Evolutionary conservation across 345 rosid species (phyloP).

Genomic region (Rhizophora mangle): DNA sequence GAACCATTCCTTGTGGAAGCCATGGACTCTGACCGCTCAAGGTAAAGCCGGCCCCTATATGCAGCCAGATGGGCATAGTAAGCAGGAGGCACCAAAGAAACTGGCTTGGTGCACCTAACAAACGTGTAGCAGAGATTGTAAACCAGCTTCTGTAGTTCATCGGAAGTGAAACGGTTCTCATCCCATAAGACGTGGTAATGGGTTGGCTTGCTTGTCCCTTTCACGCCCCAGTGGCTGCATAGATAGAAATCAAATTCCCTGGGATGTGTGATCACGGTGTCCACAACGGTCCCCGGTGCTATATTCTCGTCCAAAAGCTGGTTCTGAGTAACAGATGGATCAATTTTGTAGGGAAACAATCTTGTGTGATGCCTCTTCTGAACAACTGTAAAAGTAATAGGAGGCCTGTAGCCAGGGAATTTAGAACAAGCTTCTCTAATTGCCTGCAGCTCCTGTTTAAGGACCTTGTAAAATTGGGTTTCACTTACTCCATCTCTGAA

Average conservation of each 20-base stretch:
- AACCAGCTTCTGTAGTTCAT: slow-evolving; percentile 82
- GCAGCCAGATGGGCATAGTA: slow-evolving; percentile 97
- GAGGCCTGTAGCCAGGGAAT: slow-evolving; percentile 59
- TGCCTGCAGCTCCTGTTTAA: slow-evolving; percentile 70
- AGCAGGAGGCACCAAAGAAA: slow-evolving; percentile 89
- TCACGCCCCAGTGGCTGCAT: slow-evolving; percentile 90
- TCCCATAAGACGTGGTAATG: slow-evolving; percentile 87
- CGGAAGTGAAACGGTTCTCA: slow-evolving; percentile 86
- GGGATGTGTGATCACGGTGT: slow-evolving; percentile 83
- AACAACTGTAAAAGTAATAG: slow-evolving; percentile 76
- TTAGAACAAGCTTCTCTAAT: slow-evolving; percentile 62
- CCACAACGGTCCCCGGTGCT: slow-evolving; percentile 92
- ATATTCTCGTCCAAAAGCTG: slow-evolving; percentile 54
- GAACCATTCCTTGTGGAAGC: slow-evolving; percentile 35
- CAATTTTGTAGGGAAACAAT: slow-evolving; percentile 55
- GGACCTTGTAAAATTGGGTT: slow-evolving; percentile 80
- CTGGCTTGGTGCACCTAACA: slow-evolving; percentile 90
- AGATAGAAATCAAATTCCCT: slow-evolving; percentile 90
- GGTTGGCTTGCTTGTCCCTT: slow-evolving; percentile 93
- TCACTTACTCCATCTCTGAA: slow-evolving; percentile 95
- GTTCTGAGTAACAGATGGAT: slow-evolving; percentile 27
- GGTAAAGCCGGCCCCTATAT: slow-evolving; percentile 87
- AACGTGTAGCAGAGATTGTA: slow-evolving; percentile 86
- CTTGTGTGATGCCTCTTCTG: slow-evolving; percentile 95
- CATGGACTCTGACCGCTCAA: slow-evolving; percentile 60